Conservation (phyloP, 2,329 filamentous ascomycete genomes). For the Fusarium compactum region DNA sequence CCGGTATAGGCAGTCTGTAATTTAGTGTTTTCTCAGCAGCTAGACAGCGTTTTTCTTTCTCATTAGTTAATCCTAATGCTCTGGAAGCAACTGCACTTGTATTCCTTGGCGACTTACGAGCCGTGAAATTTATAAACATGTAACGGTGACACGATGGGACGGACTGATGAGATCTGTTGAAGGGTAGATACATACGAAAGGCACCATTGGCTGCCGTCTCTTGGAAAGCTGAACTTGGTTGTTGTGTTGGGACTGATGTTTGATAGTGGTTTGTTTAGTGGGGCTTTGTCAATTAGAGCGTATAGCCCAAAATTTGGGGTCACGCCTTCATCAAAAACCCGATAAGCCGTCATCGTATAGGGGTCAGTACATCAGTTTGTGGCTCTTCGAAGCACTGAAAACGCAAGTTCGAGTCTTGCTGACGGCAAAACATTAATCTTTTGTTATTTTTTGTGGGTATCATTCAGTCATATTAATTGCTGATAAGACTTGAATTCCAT, state of each 20-base stretch:
- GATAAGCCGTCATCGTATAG: slow-evolving; percentile 40
- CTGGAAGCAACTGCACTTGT: slow-evolving; percentile 16
- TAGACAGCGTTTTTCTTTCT: slow-evolving; percentile 14
- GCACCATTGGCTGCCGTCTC: background rate
- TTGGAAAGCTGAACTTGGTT: background rate
- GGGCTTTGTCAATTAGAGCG: fast-evolving
- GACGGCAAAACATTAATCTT: slow-evolving; percentile 30
- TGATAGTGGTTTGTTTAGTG: background rate
- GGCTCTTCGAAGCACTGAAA: slow-evolving; percentile 40
- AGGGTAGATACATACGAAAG: background rate
- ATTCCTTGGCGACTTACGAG: background rate
- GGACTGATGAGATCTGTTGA: background rate
- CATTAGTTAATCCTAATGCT: slow-evolving; percentile 6
- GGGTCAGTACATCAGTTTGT: slow-evolving; percentile 43
- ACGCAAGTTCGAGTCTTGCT: slow-evolving; percentile 44
- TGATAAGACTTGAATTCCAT: background rate
- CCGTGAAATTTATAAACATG: background rate
- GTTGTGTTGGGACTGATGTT: background rate
- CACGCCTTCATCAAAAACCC: background rate
- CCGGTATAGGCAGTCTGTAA: slow-evolving; percentile 42
- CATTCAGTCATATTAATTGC: fast-evolving
- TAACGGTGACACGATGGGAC: background rate
- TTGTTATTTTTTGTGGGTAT: background rate
- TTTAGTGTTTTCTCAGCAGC: slow-evolving; percentile 28
- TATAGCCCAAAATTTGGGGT: fast-evolving